Evolutionary conservation across 352 stramenopile species (phyloP), one percentile per base, ranked within the genome.

Genomic region (Globisporangium viniferum): DNA sequence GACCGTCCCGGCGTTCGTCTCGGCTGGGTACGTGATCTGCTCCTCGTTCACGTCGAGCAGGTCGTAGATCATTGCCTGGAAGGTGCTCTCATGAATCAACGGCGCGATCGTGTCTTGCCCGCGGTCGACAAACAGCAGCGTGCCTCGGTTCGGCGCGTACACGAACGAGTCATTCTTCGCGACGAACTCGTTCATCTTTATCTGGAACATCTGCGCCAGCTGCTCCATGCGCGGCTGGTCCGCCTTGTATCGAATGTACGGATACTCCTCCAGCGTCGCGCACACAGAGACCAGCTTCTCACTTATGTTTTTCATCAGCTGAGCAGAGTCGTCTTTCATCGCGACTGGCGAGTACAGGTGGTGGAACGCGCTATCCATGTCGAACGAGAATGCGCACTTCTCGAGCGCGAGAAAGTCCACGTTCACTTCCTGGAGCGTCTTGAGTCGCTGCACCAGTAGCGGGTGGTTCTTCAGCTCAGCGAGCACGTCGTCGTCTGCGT

Each of bases 31-130:
- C 33, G 89, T 97, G 66, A 98, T 97, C 64, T 94, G 84, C 65
- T 98, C 96, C 70, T 98, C 96, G 33, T 98, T 78, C n/a, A 99
- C 77, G 4, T 88, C 75, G 6, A 99, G 80, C 29, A 99, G 74
- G 68, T 99, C 97, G 72, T 99, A 96, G 18, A 99, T 92, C 86
- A 99, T 95, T 1, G 96, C 91, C 76, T 99, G 96, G 75, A 99
- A 99, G 2, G 91, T 98, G 77, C 98, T 99, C 72, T 99, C 96
- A 75, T 99, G 97, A 75, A 99, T 97, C 41, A 99, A 78, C 0
- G 97, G 97, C 15, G 96, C 92, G 24, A 99, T 78, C 51, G 91
- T 87, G 77, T 99, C 97, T 68, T 97, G 89, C 3, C 89, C 86
- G 58, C 97, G 84, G 78, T 99, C 97, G 55, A 99, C 78, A 33